Conservation (phyloP, 495 filamentous ascomycete genomes). For the Penicillium parvum region DNA sequence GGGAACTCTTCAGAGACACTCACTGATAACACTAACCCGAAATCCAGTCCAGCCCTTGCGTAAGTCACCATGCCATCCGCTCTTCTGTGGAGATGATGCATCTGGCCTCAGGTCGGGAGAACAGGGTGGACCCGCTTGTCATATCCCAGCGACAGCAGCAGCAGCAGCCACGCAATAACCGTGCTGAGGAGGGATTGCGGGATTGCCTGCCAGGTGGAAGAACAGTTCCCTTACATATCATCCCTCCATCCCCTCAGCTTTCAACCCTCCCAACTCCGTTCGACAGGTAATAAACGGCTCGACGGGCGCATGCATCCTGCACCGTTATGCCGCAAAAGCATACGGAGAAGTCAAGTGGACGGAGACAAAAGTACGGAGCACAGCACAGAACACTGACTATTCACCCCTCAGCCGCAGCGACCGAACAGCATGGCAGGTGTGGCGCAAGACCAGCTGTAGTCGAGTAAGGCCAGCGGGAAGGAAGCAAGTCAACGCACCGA, state of each 20-base stretch:
- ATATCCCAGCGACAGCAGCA: conserved; percentile 17
- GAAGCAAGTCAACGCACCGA: conserved; percentile 13
- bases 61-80: conserved; percentile 8
- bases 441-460: conserved; percentile 10
- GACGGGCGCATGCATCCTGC: too few relatives aligned
- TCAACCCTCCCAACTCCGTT: too few relatives aligned
- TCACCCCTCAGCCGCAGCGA: conserved; percentile 8
- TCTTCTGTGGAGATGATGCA: conserved; percentile 11
- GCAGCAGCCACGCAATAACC: conserved; percentile 5
- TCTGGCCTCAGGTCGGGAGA: not conserved
- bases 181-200: too few relatives aligned
- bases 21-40: not conserved
- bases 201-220: too few relatives aligned
- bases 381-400: too few relatives aligned
- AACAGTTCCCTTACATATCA: not conserved
- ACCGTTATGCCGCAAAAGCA: not conserved
- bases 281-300: too few relatives aligned
- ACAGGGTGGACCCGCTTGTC: conserved; percentile 16
- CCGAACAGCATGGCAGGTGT: conserved; percentile 9
- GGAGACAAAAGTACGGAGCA: conserved; percentile 11
- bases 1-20: too few relatives aligned
- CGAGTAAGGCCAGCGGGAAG: too few relatives aligned
- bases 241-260: not conserved
- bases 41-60: conserved; percentile 13
- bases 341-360: not conserved